phyloP scores from a whole-genome alignment of 257 asterid genomes.

The Lithospermum erythrorhizon region DNA sequence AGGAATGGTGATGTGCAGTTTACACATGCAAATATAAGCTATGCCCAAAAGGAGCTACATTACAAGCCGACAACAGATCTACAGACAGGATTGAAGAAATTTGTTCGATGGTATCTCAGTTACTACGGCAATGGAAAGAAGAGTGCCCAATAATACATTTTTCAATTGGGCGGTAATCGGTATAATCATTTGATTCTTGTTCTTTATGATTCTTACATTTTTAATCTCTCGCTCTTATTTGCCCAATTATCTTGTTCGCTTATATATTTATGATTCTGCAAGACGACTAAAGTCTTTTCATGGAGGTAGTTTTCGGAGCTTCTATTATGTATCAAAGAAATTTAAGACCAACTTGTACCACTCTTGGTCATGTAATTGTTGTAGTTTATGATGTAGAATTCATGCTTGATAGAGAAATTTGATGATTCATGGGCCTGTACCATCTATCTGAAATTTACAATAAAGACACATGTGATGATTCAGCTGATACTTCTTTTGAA shows the following conservation, averaged over 20 bases:
- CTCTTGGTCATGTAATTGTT: constrained; percentile 1
- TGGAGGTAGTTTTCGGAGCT: constrained; percentile 15
- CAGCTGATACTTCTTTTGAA: constrained; percentile 14
- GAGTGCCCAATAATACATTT: constrained; percentile 54
- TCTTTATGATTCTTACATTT: constrained; percentile 61
- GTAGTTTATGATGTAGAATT: constrained; percentile 16
- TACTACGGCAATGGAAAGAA: constrained; percentile 72
- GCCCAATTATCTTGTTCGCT: constrained; percentile 24
- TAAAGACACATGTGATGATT: constrained; percentile 31
- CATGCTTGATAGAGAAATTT: constrained; percentile 13
- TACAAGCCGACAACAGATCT: constrained; percentile 88
- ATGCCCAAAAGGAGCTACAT: constrained; percentile 79
- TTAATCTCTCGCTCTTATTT: constrained; percentile 29
- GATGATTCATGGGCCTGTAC: constrained; percentile 16
- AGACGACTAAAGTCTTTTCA: constrained; percentile 29
- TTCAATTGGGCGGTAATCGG: constrained; percentile 46
- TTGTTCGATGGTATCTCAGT: constrained; percentile 87
- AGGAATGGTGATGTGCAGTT: constrained; percentile 90
- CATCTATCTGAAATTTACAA: constrained; percentile 25
- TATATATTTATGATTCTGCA: constrained; percentile 15
- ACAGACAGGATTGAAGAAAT: constrained; percentile 89
- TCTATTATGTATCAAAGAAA: constrained; percentile 24
- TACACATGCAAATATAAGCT: constrained; percentile 87
- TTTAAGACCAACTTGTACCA: constrained; percentile 15
- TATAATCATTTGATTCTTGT: constrained; percentile 55